Evolutionary conservation across 352 stramenopile species (phyloP), one percentile per base, ranked within the genome.

Genomic region (Phytophthora vignae): DNA sequence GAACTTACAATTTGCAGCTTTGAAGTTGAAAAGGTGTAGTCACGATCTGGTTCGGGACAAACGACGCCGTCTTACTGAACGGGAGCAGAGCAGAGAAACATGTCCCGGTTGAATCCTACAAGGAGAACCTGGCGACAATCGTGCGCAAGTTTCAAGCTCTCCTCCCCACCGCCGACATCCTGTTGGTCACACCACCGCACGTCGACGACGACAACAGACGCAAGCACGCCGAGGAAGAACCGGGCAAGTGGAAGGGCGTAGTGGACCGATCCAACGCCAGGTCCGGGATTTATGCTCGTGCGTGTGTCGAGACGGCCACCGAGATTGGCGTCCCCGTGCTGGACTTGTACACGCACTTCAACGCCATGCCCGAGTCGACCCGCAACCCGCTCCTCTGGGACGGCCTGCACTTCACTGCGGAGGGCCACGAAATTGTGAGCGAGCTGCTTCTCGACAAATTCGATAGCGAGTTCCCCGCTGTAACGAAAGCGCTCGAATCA

Each of bases 341-440:
- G 19, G 76, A 90, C 42, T 67, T 90, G 54, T 74, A 80, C 50
- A 70, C 77, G 60, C 64, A 76, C 33, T 90, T 89, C 53, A 85
- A 85, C 25, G 55, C 69, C 9, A 76, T 83, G 63, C 65, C 68
- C 9, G 60, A 63, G 31, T 54, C 63, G 19, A 65, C 77, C 21
- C 76, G 81, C 56, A 78, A 76, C 55, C 25, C 64, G 38, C 59
- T 75, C 14, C 66, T 88, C 6, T 64, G 55, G 19, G 84, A 91
- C 49, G 84, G 82, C 0, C 55, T 90, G 2, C 82, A 91, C 60
- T 81, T 91, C 9, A 84, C 57, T 21, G 25, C 54, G 19, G 72
- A 71, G 14, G 84, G 84, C 19, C 86, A 91, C 59, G 40, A 61
- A 8, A 29, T 83, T n/a, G 53, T 88, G 57, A 65, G 82, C 27